These are phyloP conservation scores for Pelagophyceae sp. DNA, from an alignment of 352 stramenopile genomes.

Conservation along the genomic window DNA sequence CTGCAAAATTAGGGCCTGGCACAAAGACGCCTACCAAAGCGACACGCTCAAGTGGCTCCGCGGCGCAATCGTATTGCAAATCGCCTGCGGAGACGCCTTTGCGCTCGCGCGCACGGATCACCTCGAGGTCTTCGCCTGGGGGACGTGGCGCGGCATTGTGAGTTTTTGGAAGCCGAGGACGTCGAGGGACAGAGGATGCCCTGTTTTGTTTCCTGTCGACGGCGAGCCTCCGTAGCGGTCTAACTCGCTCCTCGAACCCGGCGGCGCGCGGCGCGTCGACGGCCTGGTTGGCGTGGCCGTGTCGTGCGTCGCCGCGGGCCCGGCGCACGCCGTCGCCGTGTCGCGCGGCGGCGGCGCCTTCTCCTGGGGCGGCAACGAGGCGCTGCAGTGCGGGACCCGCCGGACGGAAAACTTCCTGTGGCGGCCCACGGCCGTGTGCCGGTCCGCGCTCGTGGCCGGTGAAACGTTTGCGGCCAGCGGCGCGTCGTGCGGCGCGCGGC, in stretches of 20 bases:
- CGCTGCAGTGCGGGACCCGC: constrained; percentile 31
- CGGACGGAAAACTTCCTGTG: not conserved
- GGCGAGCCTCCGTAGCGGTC: too few species aligned
- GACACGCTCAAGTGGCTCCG: too few species aligned
- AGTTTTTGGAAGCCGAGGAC: not conserved
- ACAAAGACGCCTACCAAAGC: too few species aligned
- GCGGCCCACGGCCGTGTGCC: not conserved
- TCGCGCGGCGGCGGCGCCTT: constrained; percentile 27
- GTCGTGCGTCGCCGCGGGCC: not conserved
- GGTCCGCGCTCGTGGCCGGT: not conserved
- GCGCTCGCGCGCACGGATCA: not conserved
- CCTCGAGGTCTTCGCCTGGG: not conserved
- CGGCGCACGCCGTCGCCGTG: not conserved
- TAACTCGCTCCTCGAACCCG: not conserved
- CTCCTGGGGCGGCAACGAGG: constrained; percentile 35
- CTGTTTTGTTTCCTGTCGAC: not conserved
- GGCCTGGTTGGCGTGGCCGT: not conserved
- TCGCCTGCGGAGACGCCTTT: not conserved
- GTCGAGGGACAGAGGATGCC: not conserved
- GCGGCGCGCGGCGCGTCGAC: not conserved
- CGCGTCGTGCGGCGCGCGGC: not conserved
- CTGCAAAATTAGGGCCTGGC: too few species aligned
- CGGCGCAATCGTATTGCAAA: too few species aligned
- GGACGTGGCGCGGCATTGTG: not conserved
- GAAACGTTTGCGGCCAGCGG: not conserved